phyloP scores from a whole-genome alignment of 306 rosid species.

The Glycine tomentella region DNA sequence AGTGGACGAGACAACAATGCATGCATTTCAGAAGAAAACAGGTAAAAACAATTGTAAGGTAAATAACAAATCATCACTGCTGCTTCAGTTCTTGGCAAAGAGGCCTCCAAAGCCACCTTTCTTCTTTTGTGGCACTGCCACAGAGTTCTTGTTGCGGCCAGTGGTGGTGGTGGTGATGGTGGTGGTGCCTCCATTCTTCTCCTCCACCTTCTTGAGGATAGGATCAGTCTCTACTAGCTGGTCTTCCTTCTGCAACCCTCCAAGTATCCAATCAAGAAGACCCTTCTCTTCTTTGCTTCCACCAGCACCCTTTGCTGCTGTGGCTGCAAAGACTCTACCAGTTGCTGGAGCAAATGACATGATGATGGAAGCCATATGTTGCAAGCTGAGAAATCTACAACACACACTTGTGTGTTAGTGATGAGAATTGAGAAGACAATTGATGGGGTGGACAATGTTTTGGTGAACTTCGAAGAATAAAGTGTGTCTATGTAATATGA shows the following conservation, averaged over 20 bases:
- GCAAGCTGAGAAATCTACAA: not conserved
- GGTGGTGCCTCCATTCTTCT: constrained; percentile 54
- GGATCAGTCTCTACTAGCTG: constrained; percentile 82
- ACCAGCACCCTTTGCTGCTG: constrained; percentile 66
- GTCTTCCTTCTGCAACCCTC: constrained; percentile 77
- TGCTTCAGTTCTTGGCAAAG: constrained; percentile 67
- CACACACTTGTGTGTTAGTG: not conserved
- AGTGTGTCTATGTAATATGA: constrained; percentile 26
- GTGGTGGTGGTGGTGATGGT: constrained; percentile 1
- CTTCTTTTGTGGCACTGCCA: constrained; percentile 74
- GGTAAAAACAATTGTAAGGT: not conserved
- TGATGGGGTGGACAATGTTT: not conserved
- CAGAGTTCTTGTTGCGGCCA: constrained; percentile 63
- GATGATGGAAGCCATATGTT: constrained; percentile 73
- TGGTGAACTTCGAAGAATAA: not conserved
- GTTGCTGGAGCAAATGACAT: constrained; percentile 67
- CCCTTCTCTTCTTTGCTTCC: constrained; percentile 81
- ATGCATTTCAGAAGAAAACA: constrained; percentile 15
- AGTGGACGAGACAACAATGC: constrained; percentile 32
- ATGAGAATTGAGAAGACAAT: not conserved
- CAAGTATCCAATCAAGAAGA: constrained; percentile 71
- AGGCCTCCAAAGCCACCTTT: constrained; percentile 85
- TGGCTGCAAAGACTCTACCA: constrained; percentile 64
- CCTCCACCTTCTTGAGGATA: constrained; percentile 82
- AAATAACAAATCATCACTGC: not conserved